Base-by-base conservation (phyloP, 2,329 filamentous ascomycete genomes). In the Corinectria fuckeliana region DNA sequence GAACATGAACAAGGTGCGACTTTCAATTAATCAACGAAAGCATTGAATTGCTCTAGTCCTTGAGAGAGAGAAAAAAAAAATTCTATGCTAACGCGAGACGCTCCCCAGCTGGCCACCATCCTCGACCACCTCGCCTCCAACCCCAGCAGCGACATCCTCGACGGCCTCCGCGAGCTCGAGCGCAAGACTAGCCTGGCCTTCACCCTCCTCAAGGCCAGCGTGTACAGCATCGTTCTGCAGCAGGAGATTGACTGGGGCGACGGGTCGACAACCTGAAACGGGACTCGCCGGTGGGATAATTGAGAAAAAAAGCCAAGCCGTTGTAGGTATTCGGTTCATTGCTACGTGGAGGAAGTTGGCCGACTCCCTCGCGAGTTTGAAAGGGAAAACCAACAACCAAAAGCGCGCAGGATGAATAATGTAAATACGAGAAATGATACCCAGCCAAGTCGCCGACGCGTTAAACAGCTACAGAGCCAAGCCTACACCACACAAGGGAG, bases 151-250 rank as follows among this genome's bases (percentile, higher is more conserved):
- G 92, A 91, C 66, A 93, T 96, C 57, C 84, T 96, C 52, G 92
- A 99, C 75, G 90, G 91, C 8, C 82, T 99, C 69, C 84, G 95
- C 53, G 89, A 93, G 41, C 82, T 99, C 54, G 95, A 99, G 81
- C 85, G 95, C 69, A 97, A 98, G 82, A 97, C 94, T 41, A 93
- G 92, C 67, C 82, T 97, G 54, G 94, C 97, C 20, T 98, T 96
- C 77, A 99, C 95, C 63, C 78, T 98, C 74, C 84, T 99, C 74
- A 99, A 99, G 81, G 94, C 95, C 16, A 98, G 94, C 76, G 95
- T 99, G 64, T 99, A 99, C 80, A 96, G 91, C 74, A 99, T 99
- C 80, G 93, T 99, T 62, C 77, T 99, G 80, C 94, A 99, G 84
- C 94, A 98, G 84, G 92, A 98, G 84, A 92, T 96, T 71, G 88